Percentiles rank a stretch among this genome's conserved stretches.
Conservation (phyloP, 2,329 filamentous ascomycete genomes). For the Alternaria solani region DNA sequence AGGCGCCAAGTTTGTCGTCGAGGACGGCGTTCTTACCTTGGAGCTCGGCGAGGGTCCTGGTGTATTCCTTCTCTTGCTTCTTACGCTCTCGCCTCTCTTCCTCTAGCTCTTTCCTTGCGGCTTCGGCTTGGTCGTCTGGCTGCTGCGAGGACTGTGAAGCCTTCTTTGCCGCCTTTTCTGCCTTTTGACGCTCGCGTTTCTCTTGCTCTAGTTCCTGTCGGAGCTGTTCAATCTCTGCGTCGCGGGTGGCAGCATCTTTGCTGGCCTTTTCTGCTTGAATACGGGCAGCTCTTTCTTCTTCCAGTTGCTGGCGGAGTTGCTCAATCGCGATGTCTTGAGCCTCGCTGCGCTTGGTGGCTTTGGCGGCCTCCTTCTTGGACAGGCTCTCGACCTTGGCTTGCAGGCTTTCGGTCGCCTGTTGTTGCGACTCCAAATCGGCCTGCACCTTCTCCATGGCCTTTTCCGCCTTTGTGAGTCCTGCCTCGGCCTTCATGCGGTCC, state of each 20-base stretch:
- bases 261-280: constrained; percentile 43
- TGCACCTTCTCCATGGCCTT: constrained; percentile 43
- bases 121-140: constrained; percentile 55
- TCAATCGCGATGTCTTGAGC: constrained; percentile 42
- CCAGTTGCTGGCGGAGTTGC: constrained; percentile 48
- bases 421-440: constrained; percentile 43
- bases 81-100: constrained; percentile 62
- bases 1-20: constrained; percentile 73
- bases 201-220: constrained; percentile 55
- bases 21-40: constrained; percentile 70
- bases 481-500: constrained; percentile 53
- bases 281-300: constrained; percentile 52
- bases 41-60: constrained; percentile 67
- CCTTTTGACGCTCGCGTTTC: constrained; percentile 39
- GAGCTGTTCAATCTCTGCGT: constrained; percentile 41
- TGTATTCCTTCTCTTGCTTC: constrained; percentile 61
- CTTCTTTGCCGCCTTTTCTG: constrained; percentile 47
- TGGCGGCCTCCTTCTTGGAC: constrained; percentile 41
- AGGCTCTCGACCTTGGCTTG: constrained; percentile 47
- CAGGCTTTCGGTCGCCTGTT: constrained; percentile 39
- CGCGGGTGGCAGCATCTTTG: constrained; percentile 40
- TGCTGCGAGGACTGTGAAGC: constrained; percentile 51
- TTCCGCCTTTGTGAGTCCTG: constrained; percentile 49
- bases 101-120: constrained; percentile 60
- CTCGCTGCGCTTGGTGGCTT: constrained; percentile 49